Evolutionary conservation across 2,329 filamentous ascomycete genomes (phyloP), one percentile per base, ranked within the genome.

Genomic region (Apiospora aurea): DNA sequence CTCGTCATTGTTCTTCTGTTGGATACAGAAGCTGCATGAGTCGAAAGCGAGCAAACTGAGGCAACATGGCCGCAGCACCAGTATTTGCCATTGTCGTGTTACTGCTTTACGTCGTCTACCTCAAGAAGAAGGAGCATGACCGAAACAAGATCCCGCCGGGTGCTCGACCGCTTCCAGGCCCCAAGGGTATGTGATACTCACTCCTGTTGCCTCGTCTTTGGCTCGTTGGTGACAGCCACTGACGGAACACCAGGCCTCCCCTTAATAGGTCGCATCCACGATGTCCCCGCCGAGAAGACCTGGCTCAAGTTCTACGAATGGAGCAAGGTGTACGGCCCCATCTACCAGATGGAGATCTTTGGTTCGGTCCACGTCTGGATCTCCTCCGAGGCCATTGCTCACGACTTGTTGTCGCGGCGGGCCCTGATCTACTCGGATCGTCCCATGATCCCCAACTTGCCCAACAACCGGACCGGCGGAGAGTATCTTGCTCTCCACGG

Each of bases 291-390:
- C 18, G 78, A 83, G 47, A 77, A 77, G 47, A 79, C 84, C 26
- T 86, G 84, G 85, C 73, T 86, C 38, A 86, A 86, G 76, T 85
- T 86, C 72, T 83, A 83, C 73, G 83, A 86, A 73, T 87, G 85
- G 85, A 81, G 80, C 72, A 82, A 85, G 75, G 76, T 80, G 44
- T 86, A 83, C 72, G 85, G 85, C 0, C 84, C 85, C 10, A 86
- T 87, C 71, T 86, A 85, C 75, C 80, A 85, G 75, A 83, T 81
- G 67, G 79, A 85, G 72, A 84, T 86, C 26, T 86, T 87, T 51
- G 85, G 85, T 26, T 80, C 80, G 4, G 79, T 82, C 5, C 85
- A 86, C 73, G 81, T 87, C 66, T 86, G 85, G 85, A 86, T 87
- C 69, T 85, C 84, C 11, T 83, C 82, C 1, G 84, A 86, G 74